Percentiles rank a stretch among this genome's conserved stretches.
These are phyloP conservation scores for Tetrahymena elliotti DNA, from an alignment of 73 alveolate species.

Conservation along the genomic window DNA sequence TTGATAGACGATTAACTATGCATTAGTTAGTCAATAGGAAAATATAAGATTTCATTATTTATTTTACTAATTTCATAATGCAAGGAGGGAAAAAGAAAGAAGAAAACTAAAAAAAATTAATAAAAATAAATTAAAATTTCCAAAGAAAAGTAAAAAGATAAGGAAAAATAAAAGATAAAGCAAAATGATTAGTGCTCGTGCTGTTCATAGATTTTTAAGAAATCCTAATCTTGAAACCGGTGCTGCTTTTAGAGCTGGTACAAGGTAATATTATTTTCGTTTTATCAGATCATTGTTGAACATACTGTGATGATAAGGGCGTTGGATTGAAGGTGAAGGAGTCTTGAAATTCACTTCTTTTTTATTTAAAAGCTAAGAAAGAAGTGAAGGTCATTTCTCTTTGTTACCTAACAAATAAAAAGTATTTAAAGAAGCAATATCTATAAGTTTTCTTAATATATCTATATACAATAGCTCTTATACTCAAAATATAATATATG, in stretches of 20 bases:
- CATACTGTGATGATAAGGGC: background rate
- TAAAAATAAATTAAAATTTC: background rate
- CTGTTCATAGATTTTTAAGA: slow-evolving; percentile 36
- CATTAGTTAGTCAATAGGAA: background rate
- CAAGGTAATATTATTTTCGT: background rate
- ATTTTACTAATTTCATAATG: background rate
- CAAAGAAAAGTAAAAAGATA: background rate
- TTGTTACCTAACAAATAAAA: background rate
- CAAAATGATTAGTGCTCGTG: slow-evolving; percentile 7
- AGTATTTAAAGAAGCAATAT: background rate
- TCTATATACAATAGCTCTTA: background rate
- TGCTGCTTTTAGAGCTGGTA: slow-evolving; percentile 21
- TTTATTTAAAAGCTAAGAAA: background rate
- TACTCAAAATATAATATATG: background rate
- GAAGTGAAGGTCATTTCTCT: background rate
- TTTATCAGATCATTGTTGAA: background rate
- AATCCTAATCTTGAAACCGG: slow-evolving; percentile 22
- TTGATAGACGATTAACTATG: background rate
- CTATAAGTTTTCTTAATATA: background rate
- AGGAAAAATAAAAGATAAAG: background rate
- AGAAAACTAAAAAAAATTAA: background rate
- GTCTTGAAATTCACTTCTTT: background rate
- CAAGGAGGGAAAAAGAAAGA: background rate
- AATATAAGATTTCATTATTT: background rate
- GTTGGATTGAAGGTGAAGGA: background rate